Evolutionary conservation across 257 asterid genomes (phyloP), one percentile per base, ranked within the genome.

Genomic region (Prunella vulgaris): DNA sequence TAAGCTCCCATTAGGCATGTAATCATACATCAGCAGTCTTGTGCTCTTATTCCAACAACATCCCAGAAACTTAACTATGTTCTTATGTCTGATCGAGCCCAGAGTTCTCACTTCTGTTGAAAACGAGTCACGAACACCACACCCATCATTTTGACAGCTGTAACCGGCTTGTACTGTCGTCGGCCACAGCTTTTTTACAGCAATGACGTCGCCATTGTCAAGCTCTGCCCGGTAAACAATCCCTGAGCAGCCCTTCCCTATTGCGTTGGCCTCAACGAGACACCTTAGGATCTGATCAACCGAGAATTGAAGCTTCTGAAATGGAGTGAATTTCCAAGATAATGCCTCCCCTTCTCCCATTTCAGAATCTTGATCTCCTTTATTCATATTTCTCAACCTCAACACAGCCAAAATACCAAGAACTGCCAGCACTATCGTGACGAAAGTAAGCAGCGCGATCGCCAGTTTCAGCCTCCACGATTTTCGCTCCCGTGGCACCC

Each of bases 181-280:
- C 0, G 94, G 85, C 97, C 96, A 86, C 2, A 90, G 82, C 75
- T 90, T 90, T 77, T 90, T 88, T n/a, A 88, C 96, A 37, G 95
- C 95, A 22, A 90, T 84, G 18, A 80, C 81, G 53, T 83, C 89
- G 1, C 93, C 89, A 10, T 81, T 84, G 67, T 80, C 85, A 10
- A 86, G 77, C 35, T 82, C 82, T 7, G 86, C 97, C 2, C 87
- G 82, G 68, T 90, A 90, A 12, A 90, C 97, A 18, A 86, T 63
- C 6, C 97, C 97, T 0, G 97, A 90, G 79, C 97, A 90, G 5
- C 95, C 97, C 69, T 88, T 90, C 8, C 97, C 97, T 0, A 90
- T 90, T 1, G 81, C 84, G 32, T 90, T 90, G 53, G 87, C 72
- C 69, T 90, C 97, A 13, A 86, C 80, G 1, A 90, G 73, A 56